Evolutionary conservation across 768 basidiomycete genomes (phyloP), one percentile per base, ranked within the genome.

Genomic region (Butyriboletus loyo): DNA sequence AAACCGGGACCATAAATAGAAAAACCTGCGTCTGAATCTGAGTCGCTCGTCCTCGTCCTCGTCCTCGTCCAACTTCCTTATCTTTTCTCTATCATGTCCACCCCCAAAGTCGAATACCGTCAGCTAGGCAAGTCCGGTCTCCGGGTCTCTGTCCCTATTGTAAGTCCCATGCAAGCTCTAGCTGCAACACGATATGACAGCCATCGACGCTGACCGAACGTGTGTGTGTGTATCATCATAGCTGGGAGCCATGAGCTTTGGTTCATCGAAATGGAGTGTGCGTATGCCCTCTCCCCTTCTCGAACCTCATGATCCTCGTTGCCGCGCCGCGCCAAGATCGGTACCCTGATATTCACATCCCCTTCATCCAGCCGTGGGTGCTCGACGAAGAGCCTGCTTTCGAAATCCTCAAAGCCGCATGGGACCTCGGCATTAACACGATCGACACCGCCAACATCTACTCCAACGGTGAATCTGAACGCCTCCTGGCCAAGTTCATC

Each of bases 391-490:
- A 59, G 1, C 48, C 69, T n/a, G 65, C 69, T 0, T 48, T 69
- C 19, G 53, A 62, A 41, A 60, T 75, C 52, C 49, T 77, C 45
- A 73, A 74, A 52, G 62, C 65, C 10, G 76, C 76, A 4, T 76
- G 65, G 64, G 68, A 75, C 27, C 56, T 65, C 13, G 77, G 76
- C 4, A 66, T 77, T 53, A 73, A 65, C 49, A 74, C 71, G 5
- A 65, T 72, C 46, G 75, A 76, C 35, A 73, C 73, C 1, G 72
- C 73, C n/a, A 73, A 73, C 46, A 14, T 68, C 5, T 75, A 74
- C 40, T 67, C 66, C 17, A 66, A 67, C 32, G 73, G 71, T 24
- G 65, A 67, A 43, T 74, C 72, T 0, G 76, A 77, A 52, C 56
- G 63, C 10, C 42, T 77, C 37, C 47, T 75, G 9, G 73, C 58